Evolutionary conservation across 2,329 filamentous ascomycete genomes (phyloP).

Genomic region (Neonectria neomacrospora): DNA sequence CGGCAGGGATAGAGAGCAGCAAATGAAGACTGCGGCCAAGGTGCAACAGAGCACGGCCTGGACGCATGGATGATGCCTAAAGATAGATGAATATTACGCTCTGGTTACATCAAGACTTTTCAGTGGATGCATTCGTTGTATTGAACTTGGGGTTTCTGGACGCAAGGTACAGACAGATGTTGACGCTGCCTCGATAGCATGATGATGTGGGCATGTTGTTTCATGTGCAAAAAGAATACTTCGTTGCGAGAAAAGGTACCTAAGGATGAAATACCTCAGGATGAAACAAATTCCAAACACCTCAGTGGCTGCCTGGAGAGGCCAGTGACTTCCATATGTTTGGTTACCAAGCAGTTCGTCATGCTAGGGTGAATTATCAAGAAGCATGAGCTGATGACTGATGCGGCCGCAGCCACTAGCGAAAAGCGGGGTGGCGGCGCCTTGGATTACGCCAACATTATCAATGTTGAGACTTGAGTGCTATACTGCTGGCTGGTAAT

Average conservation of each 20-base stretch:
- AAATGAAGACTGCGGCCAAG: conserved; percentile 27
- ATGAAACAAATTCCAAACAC: neutral
- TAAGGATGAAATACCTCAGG: neutral
- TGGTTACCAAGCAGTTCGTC: conserved; percentile 27
- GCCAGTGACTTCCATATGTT: neutral
- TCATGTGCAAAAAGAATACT: neutral
- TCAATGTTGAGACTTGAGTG: conserved; percentile 13
- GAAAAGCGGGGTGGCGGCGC: conserved; percentile 35
- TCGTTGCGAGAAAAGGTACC: neutral
- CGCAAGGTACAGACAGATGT: neutral
- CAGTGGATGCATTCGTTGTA: neutral
- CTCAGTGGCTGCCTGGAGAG: too few species aligned
- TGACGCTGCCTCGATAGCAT: too few species aligned
- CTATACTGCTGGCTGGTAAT: conserved; percentile 12
- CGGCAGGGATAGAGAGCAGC: conserved; percentile 13
- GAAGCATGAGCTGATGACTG: conserved; percentile 33
- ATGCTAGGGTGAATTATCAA: conserved; percentile 36
- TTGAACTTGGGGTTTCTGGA: neutral
- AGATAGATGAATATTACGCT: conserved; percentile 35
- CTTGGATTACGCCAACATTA: conserved; percentile 43
- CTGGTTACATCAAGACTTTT: neutral
- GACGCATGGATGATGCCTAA: conserved; percentile 32
- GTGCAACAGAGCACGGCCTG: conserved; percentile 31
- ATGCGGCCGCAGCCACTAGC: conserved; percentile 28
- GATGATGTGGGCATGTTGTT: too few species aligned